A percentile compares a stretch with the other conserved stretches of the same genome.
These are phyloP conservation scores for Cordyceps javanica DNA, from an alignment of 2,329 filamentous ascomycete species.

Conservation along the genomic window DNA sequence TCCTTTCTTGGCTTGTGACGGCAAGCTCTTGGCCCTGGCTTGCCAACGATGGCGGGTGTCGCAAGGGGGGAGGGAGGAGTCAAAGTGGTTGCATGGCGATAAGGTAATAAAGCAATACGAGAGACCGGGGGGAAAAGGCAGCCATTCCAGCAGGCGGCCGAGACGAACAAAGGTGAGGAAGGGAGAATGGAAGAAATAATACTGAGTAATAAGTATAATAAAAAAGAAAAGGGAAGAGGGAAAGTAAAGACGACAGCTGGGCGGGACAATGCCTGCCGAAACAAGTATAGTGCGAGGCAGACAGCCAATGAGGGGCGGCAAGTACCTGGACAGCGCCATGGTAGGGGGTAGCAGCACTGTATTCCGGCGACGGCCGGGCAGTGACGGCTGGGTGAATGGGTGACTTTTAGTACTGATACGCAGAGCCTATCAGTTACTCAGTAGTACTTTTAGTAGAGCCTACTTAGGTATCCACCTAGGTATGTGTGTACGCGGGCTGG, in stretches of 20 bases:
- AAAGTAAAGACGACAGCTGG: neutral
- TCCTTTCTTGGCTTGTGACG: neutral
- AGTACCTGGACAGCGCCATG: neutral
- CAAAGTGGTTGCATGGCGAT: neutral
- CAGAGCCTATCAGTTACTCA: no score
- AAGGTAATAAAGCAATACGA: neutral
- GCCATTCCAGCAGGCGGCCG: neutral
- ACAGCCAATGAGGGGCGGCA: neutral
- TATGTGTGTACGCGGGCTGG: no score
- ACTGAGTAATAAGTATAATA: neutral
- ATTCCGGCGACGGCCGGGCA: no score
- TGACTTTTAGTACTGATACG: no score
- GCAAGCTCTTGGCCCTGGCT: no score
- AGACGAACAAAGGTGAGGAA: no score
- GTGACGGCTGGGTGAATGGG: no score
- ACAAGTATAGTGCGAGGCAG: neutral
- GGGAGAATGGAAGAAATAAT: neutral
- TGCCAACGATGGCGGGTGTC: no score
- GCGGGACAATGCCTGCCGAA: neutral
- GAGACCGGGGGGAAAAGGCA: neutral
- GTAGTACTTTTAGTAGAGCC: no score
- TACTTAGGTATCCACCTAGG: no score
- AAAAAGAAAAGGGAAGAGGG: neutral
- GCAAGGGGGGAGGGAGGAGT: neutral
- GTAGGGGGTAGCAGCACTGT: neutral